phyloP scores from a whole-genome alignment of 208 protist species.

The Kentomonas sorsogonicus region DNA sequence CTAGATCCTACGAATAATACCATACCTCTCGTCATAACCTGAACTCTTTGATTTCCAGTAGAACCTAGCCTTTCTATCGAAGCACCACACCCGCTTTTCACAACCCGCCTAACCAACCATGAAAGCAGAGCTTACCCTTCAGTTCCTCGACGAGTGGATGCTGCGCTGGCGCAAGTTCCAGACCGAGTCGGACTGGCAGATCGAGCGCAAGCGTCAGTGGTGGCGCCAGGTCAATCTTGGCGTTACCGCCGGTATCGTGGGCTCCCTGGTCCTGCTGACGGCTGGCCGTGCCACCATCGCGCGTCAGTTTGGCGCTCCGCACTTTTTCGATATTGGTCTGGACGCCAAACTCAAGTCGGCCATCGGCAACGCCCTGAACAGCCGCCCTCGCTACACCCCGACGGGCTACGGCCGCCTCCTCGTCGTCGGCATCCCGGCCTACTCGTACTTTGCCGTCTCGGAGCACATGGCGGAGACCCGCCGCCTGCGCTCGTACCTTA shows the following conservation, averaged over 20 bases:
- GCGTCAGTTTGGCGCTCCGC: conserved; percentile 75
- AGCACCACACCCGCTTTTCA: not conserved
- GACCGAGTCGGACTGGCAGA: conserved; percentile 85
- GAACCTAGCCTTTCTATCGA: too few relatives aligned
- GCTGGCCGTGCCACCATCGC: conserved; percentile 62
- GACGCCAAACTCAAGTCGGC: conserved; percentile 62
- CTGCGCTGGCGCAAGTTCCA: conserved; percentile 88
- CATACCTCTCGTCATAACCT: too few relatives aligned
- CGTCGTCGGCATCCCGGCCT: conserved; percentile 70
- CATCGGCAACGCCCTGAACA: conserved; percentile 50
- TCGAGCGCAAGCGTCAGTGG: conserved; percentile 84
- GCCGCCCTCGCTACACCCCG: conserved; percentile 78
- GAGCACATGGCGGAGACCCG: conserved; percentile 76
- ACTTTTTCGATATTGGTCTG: conserved; percentile 83
- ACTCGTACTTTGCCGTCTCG: conserved; percentile 45
- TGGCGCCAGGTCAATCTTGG: conserved; percentile 68
- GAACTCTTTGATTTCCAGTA: too few relatives aligned
- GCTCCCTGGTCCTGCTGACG: conserved; percentile 58
- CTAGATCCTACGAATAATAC: too few relatives aligned
- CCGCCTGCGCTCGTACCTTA: conserved; percentile 64
- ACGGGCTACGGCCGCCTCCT: conserved; percentile 77
- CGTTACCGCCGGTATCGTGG: conserved; percentile 34
- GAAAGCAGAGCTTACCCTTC: conserved; percentile 85
- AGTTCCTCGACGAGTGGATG: conserved; percentile 91
- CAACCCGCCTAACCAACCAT: conserved; percentile 20